Percentiles rank a stretch among this genome's conserved stretches.
phyloP scores from a whole-genome alignment of 2,329 filamentous ascomycete genomes.

The Phialophora verrucosa region DNA sequence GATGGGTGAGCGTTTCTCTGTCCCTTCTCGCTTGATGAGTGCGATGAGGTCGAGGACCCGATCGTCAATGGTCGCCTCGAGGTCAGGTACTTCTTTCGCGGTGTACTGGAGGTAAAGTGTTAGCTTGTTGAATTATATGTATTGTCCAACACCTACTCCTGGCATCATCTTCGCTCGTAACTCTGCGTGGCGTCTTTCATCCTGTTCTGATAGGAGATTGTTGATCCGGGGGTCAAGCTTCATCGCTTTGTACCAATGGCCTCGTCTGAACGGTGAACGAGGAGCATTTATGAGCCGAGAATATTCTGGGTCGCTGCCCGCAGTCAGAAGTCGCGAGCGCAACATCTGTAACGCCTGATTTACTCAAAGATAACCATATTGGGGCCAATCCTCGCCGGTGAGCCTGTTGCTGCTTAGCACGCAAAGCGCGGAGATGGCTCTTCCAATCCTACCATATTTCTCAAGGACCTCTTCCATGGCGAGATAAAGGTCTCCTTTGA shows the following conservation, averaged over 20 bases:
- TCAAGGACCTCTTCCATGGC: slow-evolving; percentile 6
- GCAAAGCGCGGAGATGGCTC: no score
- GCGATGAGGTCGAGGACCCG: slow-evolving; percentile 16
- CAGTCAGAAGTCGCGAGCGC: not conserved
- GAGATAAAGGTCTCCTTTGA: slow-evolving; percentile 9
- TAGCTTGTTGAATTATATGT: not conserved
- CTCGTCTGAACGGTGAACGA: slow-evolving; percentile 16
- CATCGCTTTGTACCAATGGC: slow-evolving; percentile 26
- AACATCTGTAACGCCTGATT: not conserved
- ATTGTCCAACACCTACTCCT: slow-evolving; percentile 17
- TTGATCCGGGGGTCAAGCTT: slow-evolving; percentile 26
- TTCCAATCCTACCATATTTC: slow-evolving; percentile 5
- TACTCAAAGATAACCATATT: slow-evolving; percentile 21
- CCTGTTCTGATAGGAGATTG: slow-evolving; percentile 28
- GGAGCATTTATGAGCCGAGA: slow-evolving; percentile 17
- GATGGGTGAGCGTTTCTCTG: slow-evolving; percentile 11
- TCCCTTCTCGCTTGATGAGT: slow-evolving; percentile 19
- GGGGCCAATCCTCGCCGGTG: slow-evolving; percentile 24
- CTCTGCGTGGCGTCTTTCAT: slow-evolving; percentile 24
- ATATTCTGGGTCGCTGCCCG: slow-evolving; percentile 20
- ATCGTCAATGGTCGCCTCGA: slow-evolving; percentile 31
- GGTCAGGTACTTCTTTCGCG: slow-evolving; percentile 29
- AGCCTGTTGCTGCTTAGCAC: slow-evolving; percentile 29
- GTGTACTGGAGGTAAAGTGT: slow-evolving; percentile 24
- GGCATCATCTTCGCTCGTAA: slow-evolving; percentile 26